phyloP scores from a whole-genome alignment of 805 yeast genomes.

The Starmerella riodocensis region DNA sequence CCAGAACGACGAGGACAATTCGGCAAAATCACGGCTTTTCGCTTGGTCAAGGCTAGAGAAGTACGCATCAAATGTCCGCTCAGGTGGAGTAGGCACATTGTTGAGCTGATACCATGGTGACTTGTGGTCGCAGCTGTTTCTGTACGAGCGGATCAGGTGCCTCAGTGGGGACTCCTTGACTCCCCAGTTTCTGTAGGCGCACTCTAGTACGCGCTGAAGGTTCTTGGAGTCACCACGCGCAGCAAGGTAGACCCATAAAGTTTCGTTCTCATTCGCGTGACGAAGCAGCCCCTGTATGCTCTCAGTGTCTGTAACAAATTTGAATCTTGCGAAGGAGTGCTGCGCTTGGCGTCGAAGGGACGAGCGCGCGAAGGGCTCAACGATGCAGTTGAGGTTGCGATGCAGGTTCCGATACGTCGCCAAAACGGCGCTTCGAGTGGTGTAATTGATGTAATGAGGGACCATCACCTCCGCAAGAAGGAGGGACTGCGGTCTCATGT shows the following conservation, averaged over 20 bases:
- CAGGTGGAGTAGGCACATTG: constrained; percentile 6
- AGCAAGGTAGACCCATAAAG: constrained; percentile 5
- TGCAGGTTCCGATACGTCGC: constrained; percentile 7
- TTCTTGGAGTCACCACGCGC: neutral
- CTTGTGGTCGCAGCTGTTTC: constrained; percentile 2
- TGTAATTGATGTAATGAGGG: constrained; percentile 10
- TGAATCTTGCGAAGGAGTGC: constrained; percentile 11
- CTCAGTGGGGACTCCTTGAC: constrained; percentile 8
- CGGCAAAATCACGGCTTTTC: neutral
- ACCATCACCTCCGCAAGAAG: constrained; percentile 6
- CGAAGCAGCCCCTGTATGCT: constrained; percentile 6
- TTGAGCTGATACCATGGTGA: constrained; percentile 7
- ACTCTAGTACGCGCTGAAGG: neutral
- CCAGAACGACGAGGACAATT: constrained; percentile 8
- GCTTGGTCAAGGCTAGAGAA: neutral
- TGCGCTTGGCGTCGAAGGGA: constrained; percentile 8
- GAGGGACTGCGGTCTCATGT: constrained; percentile 12
- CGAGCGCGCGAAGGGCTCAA: constrained; percentile 2
- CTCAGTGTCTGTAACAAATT: constrained; percentile 4
- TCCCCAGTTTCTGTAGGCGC: constrained; percentile 3
- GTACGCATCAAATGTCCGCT: constrained; percentile 8
- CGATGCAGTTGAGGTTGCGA: constrained; percentile 4
- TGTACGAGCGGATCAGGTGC: constrained; percentile 1
- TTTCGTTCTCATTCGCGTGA: constrained; percentile 8
- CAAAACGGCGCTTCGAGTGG: constrained; percentile 7